Conservation (phyloP, 257 asterid genomes). For the Misopates orontium region DNA sequence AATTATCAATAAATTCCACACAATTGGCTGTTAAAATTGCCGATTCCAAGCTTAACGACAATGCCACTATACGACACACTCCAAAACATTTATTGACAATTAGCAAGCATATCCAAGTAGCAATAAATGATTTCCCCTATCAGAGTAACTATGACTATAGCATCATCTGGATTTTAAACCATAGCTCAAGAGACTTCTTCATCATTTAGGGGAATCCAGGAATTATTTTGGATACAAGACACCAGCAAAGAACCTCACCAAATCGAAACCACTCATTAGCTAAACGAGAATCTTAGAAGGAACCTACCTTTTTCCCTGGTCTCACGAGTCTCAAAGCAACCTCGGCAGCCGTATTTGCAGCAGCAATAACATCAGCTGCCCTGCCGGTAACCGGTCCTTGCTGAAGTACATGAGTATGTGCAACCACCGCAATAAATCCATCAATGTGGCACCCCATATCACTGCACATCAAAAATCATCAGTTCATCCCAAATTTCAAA, state of each 20-base stretch:
- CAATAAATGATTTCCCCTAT: constrained; percentile 26
- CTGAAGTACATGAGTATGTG: constrained; percentile 80
- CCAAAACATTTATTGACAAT: too few species aligned
- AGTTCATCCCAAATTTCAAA: too few species aligned
- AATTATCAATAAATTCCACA: too few species aligned
- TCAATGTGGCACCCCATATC: constrained; percentile 98
- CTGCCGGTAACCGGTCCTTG: constrained; percentile 87
- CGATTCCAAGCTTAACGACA: too few species aligned
- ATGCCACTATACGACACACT: too few species aligned
- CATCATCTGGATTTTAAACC: constrained; percentile 42
- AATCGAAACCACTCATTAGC: too few species aligned
- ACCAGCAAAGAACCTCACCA: too few species aligned
- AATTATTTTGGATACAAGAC: too few species aligned
- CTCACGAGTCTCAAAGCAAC: constrained; percentile 90
- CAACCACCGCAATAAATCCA: constrained; percentile 94
- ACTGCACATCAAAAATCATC: constrained; percentile 41
- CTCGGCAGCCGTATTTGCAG: constrained; percentile 97
- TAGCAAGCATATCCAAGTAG: too few species aligned
- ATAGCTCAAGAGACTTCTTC: constrained; percentile 33
- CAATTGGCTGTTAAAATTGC: too few species aligned
- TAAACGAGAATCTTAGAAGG: too few species aligned
- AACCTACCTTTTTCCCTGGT: constrained; percentile 78
- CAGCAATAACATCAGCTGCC: constrained; percentile 92
- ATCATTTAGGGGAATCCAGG: constrained; percentile 35
- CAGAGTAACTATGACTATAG: constrained; percentile 57